Conservation (phyloP, 495 filamentous ascomycete genomes). For the Emericellopsis terricola region DNA sequence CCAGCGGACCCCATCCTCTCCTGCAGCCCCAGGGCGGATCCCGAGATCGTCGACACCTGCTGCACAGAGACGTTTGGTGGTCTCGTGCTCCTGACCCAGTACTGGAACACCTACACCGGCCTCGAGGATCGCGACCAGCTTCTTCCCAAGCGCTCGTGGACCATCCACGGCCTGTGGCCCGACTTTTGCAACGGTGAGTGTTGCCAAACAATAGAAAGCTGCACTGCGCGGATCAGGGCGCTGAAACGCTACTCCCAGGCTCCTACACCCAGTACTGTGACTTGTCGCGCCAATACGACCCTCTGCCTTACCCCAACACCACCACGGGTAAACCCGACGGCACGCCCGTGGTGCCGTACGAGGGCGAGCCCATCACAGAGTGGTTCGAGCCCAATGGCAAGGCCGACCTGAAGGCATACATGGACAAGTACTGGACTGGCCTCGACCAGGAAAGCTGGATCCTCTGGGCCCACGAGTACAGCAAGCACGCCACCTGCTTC, state of each 20-base stretch:
- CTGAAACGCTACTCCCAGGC: conserved; percentile 17
- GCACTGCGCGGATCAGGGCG: conserved; percentile 1
- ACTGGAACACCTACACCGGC: conserved; percentile 34
- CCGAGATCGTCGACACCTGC: conserved; percentile 26
- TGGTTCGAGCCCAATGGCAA: conserved; percentile 26
- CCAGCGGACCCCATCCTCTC: conserved; percentile 20
- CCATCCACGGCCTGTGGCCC: conserved; percentile 35
- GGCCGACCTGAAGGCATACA: conserved; percentile 27
- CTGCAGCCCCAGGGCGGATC: conserved; percentile 22
- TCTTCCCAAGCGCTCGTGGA: conserved; percentile 25
- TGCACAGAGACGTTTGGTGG: conserved; percentile 33
- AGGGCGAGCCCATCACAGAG: conserved; percentile 21
- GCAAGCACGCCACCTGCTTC: conserved; percentile 37
- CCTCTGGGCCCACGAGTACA: conserved; percentile 37
- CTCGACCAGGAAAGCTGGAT: conserved; percentile 21
- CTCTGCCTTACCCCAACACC: conserved; percentile 30
- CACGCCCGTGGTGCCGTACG: conserved; percentile 25
- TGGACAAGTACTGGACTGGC: conserved; percentile 32
- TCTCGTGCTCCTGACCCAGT: conserved; percentile 29
- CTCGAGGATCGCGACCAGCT: conserved; percentile 27
- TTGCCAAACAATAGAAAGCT: too few species aligned
- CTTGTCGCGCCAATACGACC: conserved; percentile 32
- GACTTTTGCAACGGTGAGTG: conserved; percentile 16
- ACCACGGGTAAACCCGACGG: conserved; percentile 22
- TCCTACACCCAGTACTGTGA: conserved; percentile 38